A percentile compares a stretch with the other conserved stretches of the same genome.
Conservation (phyloP, 1,284 basidiomycete genomes). For the Melampsora larici-populina region DNA sequence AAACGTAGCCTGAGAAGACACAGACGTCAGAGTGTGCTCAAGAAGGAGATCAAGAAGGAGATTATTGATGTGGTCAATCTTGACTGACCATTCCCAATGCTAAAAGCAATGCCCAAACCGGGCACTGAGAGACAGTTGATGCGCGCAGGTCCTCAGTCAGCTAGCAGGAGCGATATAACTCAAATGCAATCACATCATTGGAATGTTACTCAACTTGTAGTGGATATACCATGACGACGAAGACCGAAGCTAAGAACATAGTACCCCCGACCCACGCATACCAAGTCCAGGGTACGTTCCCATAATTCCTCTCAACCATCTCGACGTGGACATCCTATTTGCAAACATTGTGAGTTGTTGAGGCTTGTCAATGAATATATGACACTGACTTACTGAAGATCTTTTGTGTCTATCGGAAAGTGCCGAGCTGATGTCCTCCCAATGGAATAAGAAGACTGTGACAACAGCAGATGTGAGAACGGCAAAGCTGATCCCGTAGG, state of each 20-base stretch:
- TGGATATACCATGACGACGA: conserved; percentile 29
- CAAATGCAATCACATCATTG: not conserved
- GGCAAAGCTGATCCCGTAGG: conserved; percentile 40
- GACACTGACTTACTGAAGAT: conserved; percentile 15
- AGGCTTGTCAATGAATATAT: not conserved
- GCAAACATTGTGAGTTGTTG: not conserved
- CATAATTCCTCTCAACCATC: conserved; percentile 26
- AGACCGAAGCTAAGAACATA: conserved; percentile 21
- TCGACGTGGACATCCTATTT: conserved; percentile 14
- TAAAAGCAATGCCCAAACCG: conserved; percentile 38
- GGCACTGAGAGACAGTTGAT: conserved; percentile 13
- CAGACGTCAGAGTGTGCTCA: not conserved
- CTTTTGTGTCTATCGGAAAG: conserved; percentile 12
- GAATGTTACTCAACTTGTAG: conserved; percentile 31
- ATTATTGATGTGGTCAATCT: not conserved
- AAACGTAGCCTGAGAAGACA: conserved; percentile 19
- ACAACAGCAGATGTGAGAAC: conserved; percentile 37
- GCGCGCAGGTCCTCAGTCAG: not conserved
- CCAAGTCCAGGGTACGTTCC: conserved; percentile 13
- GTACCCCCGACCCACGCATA: conserved; percentile 15
- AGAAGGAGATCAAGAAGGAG: too few species aligned
- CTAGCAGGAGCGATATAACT: not conserved
- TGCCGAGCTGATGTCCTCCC: conserved; percentile 28
- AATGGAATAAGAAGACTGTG: conserved; percentile 42
- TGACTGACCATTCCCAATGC: conserved; percentile 38